Evolutionary conservation across 495 filamentous ascomycete genomes (phyloP).

Genomic region (Apiosordaria backusii): DNA sequence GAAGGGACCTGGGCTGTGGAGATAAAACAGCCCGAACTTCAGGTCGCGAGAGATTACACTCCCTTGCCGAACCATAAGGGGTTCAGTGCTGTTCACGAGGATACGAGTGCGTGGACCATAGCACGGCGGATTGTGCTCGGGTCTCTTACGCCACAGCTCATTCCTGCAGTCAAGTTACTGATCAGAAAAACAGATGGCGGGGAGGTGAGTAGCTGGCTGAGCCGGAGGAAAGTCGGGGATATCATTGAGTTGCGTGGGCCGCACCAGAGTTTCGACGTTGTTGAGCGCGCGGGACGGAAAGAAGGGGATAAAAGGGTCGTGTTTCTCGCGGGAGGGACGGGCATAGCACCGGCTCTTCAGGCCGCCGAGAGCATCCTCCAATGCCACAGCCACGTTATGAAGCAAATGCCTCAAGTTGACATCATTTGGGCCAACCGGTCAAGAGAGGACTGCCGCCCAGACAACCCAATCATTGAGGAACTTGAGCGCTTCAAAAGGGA

Average conservation of each 20-base stretch:
- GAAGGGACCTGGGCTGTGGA: slow-evolving; percentile 80
- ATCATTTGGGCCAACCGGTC: slow-evolving; percentile 45
- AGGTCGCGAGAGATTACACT: slow-evolving; percentile 86
- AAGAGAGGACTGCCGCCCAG: slow-evolving; percentile 34
- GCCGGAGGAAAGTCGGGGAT: neutral
- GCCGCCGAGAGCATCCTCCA: slow-evolving; percentile 55
- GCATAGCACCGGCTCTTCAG: slow-evolving; percentile 88
- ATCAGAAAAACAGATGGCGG: neutral
- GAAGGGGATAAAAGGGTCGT: slow-evolving; percentile 54
- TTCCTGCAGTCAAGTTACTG: neutral
- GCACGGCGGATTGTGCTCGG: neutral
- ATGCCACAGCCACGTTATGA: neutral
- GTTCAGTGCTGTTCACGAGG: neutral
- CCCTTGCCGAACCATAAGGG: slow-evolving; percentile 62
- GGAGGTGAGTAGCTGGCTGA: neutral
- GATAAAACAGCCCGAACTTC: slow-evolving; percentile 88
- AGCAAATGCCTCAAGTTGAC: slow-evolving; percentile 43
- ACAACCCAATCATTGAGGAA: slow-evolving; percentile 50
- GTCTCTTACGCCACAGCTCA: neutral
- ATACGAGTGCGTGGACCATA: neutral
- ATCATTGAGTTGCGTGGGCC: neutral
- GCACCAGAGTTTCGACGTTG: neutral
- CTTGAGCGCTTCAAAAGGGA: slow-evolving; percentile 55
- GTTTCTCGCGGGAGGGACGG: slow-evolving; percentile 90
- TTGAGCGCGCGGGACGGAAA: slow-evolving; percentile 37